Conservation (phyloP, 1,284 basidiomycete genomes). For the Mycosarcoma mackinlayi region DNA sequence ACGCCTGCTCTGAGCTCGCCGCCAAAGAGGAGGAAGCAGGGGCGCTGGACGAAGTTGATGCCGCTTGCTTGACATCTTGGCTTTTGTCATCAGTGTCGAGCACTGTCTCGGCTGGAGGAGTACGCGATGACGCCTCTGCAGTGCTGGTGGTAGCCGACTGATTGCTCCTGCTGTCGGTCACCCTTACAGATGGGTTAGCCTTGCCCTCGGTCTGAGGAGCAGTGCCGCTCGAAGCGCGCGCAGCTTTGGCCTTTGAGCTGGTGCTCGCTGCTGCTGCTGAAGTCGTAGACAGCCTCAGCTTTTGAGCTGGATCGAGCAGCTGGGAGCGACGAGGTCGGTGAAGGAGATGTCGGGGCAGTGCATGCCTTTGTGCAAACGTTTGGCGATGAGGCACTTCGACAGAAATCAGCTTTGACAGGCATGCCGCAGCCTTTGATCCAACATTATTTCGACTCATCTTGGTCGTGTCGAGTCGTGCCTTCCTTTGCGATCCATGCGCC, state of each 20-base stretch:
- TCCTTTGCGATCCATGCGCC: too few species aligned
- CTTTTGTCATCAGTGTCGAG: conserved; percentile 13
- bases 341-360: conserved; percentile 32
- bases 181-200: conserved; percentile 7
- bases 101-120: conserved; percentile 17
- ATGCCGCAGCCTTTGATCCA: conserved; percentile 11
- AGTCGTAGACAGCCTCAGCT: conserved; percentile 18
- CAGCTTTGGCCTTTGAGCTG: conserved; percentile 4
- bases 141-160: neutral
- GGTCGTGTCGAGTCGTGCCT: too few species aligned
- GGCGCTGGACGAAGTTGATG: neutral
- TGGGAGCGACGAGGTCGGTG: conserved; percentile 23
- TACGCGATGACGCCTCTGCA: conserved; percentile 13
- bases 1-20: conserved; percentile 7
- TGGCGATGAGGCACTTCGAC: conserved; percentile 5
- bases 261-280: conserved; percentile 6
- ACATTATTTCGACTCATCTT: conserved; percentile 24
- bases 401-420: conserved; percentile 14
- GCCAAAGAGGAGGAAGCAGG: conserved; percentile 1
- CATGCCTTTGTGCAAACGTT: conserved; percentile 10
- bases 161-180: conserved; percentile 24
- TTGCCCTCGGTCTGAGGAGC: neutral
- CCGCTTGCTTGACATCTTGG: neutral
- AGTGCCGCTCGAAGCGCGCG: neutral
- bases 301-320: conserved; percentile 9